Percentiles rank a stretch among this genome's conserved stretches.
Conservation (phyloP, 2,329 filamentous ascomycete species). For the Botryotinia globosa region DNA sequence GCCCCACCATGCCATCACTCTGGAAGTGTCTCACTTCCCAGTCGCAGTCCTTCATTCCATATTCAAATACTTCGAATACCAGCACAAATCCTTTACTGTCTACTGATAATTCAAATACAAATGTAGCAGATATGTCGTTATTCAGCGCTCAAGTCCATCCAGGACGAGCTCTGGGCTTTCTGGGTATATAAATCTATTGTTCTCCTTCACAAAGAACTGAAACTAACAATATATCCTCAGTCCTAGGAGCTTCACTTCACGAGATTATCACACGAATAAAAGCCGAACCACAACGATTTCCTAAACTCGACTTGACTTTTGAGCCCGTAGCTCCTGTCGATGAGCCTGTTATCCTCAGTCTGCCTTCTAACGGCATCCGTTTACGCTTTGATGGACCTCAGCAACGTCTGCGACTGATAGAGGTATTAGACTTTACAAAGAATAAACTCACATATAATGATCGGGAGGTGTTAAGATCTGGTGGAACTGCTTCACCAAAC, state of each 20-base stretch:
- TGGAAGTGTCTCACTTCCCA: conserved; percentile 8
- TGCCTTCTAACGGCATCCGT: conserved; percentile 83
- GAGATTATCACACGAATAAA: conserved; percentile 86
- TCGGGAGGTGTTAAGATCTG: conserved; percentile 69
- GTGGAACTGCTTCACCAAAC: conserved; percentile 42
- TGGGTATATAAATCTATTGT: conserved; percentile 40
- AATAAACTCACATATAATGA: conserved; percentile 79
- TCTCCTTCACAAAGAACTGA: background rate
- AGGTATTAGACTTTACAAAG: conserved; percentile 86
- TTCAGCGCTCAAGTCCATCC: conserved; percentile 64
- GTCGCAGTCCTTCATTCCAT: background rate
- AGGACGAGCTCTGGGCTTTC: conserved; percentile 53
- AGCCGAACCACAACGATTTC: conserved; percentile 78
- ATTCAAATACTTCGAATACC: background rate
- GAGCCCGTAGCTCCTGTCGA: conserved; percentile 71
- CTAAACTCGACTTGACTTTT: conserved; percentile 78
- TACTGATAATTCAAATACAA: conserved; percentile 18
- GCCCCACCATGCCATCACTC: conserved; percentile 18
- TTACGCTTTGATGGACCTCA: conserved; percentile 92
- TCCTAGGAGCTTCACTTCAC: conserved; percentile 86
- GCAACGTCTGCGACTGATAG: conserved; percentile 85
- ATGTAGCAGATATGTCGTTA: conserved; percentile 42
- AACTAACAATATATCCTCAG: conserved; percentile 45
- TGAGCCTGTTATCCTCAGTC: conserved; percentile 69
- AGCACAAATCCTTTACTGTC: background rate